Conservation (phyloP, 2,329 filamentous ascomycete genomes). For the Blastomyces emzantsi region DNA sequence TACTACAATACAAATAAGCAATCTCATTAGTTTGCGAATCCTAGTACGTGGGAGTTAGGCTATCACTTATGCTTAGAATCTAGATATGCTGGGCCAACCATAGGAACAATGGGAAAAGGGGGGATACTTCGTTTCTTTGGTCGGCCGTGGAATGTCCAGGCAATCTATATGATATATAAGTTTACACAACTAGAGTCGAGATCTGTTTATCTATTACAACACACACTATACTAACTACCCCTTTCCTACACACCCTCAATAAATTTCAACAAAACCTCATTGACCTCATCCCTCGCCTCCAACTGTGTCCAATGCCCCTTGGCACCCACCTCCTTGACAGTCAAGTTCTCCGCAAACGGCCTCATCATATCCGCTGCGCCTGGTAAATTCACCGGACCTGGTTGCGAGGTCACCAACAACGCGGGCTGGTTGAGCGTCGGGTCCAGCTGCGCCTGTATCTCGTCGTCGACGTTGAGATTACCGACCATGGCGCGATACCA, state of each 20-base stretch:
- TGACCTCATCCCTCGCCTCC: slow-evolving; percentile 21
- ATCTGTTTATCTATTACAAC: background rate
- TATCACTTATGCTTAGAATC: too few relatives aligned
- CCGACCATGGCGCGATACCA: slow-evolving; percentile 20
- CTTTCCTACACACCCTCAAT: slow-evolving; percentile 5
- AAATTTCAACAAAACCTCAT: slow-evolving; percentile 18
- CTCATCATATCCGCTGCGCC: slow-evolving; percentile 15
- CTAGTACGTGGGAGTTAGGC: too few relatives aligned
- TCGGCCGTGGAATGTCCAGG: too few relatives aligned
- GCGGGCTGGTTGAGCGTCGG: slow-evolving; percentile 17
- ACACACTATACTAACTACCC: too few relatives aligned
- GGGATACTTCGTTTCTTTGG: too few relatives aligned
- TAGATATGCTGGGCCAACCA: background rate
- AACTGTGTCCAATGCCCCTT: slow-evolving; percentile 23
- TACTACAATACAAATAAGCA: background rate
- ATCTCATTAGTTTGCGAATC: background rate
- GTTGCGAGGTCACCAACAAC: slow-evolving; percentile 17
- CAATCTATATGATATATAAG: background rate
- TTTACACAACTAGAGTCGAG: background rate
- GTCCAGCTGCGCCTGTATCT: slow-evolving; percentile 14
- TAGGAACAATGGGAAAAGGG: background rate
- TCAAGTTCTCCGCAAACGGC: slow-evolving; percentile 16
- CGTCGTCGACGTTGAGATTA: slow-evolving; percentile 19
- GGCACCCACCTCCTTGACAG: slow-evolving; percentile 15
- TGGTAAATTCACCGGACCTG: slow-evolving; percentile 6